Evolutionary conservation across 176 grass and related monocot genomes (phyloP), one percentile per base, ranked within the genome.

Genomic region (Oryza brachyantha): DNA sequence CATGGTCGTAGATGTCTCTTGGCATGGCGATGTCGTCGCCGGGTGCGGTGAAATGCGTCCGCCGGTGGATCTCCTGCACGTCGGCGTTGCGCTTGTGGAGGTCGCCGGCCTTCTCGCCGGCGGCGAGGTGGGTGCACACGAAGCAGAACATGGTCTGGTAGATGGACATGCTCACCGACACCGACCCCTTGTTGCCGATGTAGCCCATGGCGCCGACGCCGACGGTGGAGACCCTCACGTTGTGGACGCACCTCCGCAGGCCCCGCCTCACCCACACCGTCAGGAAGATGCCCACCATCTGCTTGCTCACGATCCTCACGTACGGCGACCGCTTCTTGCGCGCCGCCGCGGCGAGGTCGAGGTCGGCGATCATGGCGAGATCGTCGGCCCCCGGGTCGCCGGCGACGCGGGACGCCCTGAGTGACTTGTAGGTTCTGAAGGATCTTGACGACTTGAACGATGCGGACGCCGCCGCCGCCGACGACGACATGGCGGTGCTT

Each of bases 171-270:
- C 92, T 99, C 55, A 92, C 92, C 2, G 96, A 93, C 79, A 99
- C 85, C 1, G 96, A 84, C 0, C 96, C 96, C 84, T 95, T 98
- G 88, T 95, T 98, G 68, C 96, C 96, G 52, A 98, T 98, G 84
- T 95, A 98, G 8, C 96, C 96, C 96, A 98, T 98, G 85, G 89
- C 90, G 50, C 96, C 96, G 34, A 97, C 94, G 61, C 94, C 94
- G 46, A 97, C 91, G 29, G 94, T 89, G 62, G 94, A 92, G 42
- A 97, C 91, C 89, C 90, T 94, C 71, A 97, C 50, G 84, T 92
- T 97, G 54, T 88, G 94, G 26, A 97, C 88, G 79, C 90, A 90
- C 65, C 87, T 87, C 21, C 96, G 70, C 32, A 98, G 84, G 19
- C 84, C 66, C 26, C 88, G 68, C 36, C 84, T 48, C 63, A 97